phyloP scores from a whole-genome alignment of 1,284 basidiomycete genomes.

The Amylostereum areolatum region DNA sequence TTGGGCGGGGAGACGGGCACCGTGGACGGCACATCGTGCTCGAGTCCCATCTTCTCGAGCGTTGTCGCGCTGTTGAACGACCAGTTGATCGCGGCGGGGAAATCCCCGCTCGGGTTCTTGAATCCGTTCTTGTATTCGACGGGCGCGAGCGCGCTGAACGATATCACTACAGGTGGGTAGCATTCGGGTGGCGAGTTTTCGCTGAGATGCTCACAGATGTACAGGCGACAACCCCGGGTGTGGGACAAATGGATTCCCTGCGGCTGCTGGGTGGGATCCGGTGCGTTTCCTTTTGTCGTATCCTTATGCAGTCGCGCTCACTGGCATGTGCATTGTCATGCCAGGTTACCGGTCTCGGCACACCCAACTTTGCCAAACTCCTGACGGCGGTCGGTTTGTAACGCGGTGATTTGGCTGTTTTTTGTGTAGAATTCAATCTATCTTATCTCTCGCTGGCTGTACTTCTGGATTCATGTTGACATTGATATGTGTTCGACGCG shows the following conservation, averaged over 20 bases:
- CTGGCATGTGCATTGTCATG: neutral
- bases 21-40: conserved; percentile 54
- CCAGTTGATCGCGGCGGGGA: conserved; percentile 42
- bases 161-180: conserved; percentile 43
- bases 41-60: conserved; percentile 55
- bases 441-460: no score
- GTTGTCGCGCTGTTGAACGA: conserved; percentile 56
- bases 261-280: conserved; percentile 6
- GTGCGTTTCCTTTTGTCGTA: neutral
- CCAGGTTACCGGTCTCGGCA: conserved; percentile 8
- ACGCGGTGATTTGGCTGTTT: no score
- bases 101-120: conserved; percentile 51
- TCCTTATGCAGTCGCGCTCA: neutral
- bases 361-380: conserved; percentile 1
- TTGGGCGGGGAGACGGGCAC: conserved; percentile 37
- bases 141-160: conserved; percentile 45
- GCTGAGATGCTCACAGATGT: neutral
- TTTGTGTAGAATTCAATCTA: no score
- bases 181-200: neutral
- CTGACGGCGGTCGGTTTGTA: conserved; percentile 1
- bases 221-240: conserved; percentile 7
- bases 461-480: no score
- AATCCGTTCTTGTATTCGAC: conserved; percentile 54
- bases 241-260: conserved; percentile 5
- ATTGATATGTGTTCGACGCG: no score